Evolutionary conservation across 2,329 filamentous ascomycete species (phyloP).

Genomic region (Paecilomyces variotii): DNA sequence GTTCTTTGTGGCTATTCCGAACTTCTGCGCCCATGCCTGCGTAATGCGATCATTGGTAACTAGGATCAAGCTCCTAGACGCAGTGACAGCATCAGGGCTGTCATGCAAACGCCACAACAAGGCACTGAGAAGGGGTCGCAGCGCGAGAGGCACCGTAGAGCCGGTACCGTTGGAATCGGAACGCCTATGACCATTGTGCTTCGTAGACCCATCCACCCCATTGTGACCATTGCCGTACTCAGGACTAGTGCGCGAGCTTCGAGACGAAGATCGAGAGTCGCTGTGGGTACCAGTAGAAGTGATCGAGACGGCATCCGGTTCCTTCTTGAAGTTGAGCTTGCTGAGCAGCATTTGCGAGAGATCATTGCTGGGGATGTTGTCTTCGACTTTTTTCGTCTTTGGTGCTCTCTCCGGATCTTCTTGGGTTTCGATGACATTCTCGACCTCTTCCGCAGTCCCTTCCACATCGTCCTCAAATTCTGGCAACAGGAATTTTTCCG

Average conservation of each 20-base stretch:
- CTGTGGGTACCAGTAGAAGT: slow-evolving; percentile 36
- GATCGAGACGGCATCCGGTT: slow-evolving; percentile 30
- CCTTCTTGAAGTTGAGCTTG: slow-evolving; percentile 41
- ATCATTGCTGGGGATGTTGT: slow-evolving; percentile 24
- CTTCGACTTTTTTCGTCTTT: slow-evolving; percentile 15
- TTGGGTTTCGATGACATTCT: slow-evolving; percentile 9
- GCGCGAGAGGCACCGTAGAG: slow-evolving; percentile 25
- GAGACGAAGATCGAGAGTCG: slow-evolving; percentile 37
- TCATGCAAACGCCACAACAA: slow-evolving; percentile 39
- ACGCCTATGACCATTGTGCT: slow-evolving; percentile 23
- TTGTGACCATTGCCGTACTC: slow-evolving; percentile 23
- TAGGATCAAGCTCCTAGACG: slow-evolving; percentile 32
- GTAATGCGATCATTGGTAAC: slow-evolving; percentile 37
- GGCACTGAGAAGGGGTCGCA: slow-evolving; percentile 38
- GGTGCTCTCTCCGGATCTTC: slow-evolving; percentile 10
- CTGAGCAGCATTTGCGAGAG: slow-evolving; percentile 41
- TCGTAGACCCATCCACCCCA: slow-evolving; percentile 21
- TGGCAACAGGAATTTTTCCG: slow-evolving; percentile 38
- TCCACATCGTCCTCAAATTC: slow-evolving; percentile 36
- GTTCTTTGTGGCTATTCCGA: slow-evolving; percentile 40
- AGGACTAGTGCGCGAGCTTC: slow-evolving; percentile 39
- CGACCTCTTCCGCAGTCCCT: slow-evolving; percentile 11
- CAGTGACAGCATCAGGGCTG: slow-evolving; percentile 23
- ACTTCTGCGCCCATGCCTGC: slow-evolving; percentile 40
- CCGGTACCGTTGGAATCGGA: slow-evolving; percentile 8